These are phyloP conservation scores for Stachybotrys echinatus DNA, from an alignment of 2,329 filamentous ascomycete species.

Conservation along the genomic window DNA sequence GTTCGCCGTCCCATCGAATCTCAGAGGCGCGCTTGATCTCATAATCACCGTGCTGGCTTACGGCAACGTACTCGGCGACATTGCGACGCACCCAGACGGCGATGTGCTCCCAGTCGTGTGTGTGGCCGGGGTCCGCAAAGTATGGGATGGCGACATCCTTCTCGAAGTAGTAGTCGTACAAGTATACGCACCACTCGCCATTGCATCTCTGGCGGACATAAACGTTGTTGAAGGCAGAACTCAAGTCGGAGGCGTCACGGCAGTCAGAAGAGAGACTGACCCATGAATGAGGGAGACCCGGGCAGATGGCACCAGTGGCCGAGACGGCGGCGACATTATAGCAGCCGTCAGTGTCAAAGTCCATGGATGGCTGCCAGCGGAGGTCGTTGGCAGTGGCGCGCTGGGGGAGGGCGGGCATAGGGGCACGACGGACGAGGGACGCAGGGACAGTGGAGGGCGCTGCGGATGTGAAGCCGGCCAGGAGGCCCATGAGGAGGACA, in stretches of 20 bases:
- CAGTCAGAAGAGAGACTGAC: background rate
- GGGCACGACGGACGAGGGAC: conserved; percentile 2
- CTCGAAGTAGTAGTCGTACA: conserved; percentile 3
- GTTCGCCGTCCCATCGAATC: conserved; percentile 7
- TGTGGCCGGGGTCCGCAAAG: conserved; percentile 1
- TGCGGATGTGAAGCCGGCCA: background rate
- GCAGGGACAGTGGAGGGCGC: too few relatives aligned
- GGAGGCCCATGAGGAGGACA: background rate
- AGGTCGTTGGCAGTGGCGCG: conserved; percentile 13
- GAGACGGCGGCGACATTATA: conserved; percentile 1
- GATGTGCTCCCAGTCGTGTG: conserved; percentile 2
- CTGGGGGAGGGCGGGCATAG: conserved; percentile 12
- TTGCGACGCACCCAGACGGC: background rate
- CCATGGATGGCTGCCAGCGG: conserved; percentile 16
- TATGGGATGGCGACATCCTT: background rate
- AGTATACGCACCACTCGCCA: background rate
- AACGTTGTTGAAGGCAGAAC: conserved; percentile 2
- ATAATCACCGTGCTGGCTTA: conserved; percentile 1
- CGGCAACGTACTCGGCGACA: background rate
- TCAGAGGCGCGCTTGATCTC: background rate
- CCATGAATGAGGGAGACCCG: conserved; percentile 1
- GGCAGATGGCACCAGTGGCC: background rate
- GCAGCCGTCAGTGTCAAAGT: conserved; percentile 1
- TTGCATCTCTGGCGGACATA: background rate
- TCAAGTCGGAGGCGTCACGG: conserved; percentile 1